Percentiles rank a stretch among this genome's conserved stretches.
Evolutionary conservation across 2,329 filamentous ascomycete species (phyloP).

Genomic region (Xylariaceae sp.): DNA sequence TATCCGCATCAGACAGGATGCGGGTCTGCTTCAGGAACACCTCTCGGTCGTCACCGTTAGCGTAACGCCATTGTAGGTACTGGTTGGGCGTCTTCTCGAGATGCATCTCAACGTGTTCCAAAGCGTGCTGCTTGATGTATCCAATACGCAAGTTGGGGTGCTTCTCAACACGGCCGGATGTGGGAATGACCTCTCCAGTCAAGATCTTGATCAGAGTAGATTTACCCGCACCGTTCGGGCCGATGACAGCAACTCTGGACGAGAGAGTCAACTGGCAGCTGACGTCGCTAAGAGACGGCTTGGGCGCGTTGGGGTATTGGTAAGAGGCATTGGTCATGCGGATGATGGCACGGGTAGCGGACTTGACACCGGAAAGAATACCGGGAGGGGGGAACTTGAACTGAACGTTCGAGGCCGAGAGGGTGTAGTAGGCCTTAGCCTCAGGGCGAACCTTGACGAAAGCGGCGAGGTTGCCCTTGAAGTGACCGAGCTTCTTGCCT

Average conservation of each 20-base stretch:
- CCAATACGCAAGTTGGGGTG: slow-evolving; percentile 98
- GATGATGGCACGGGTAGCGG: slow-evolving; percentile 85
- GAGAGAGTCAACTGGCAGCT: slow-evolving; percentile 85
- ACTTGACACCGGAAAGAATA: slow-evolving; percentile 93
- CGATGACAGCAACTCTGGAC: slow-evolving; percentile 92
- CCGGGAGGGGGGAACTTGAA: slow-evolving; percentile 98
- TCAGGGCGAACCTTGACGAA: slow-evolving; percentile 91
- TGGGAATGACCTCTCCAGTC: slow-evolving; percentile 85
- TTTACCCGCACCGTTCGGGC: slow-evolving; percentile 95
- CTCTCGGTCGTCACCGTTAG: slow-evolving; percentile 93
- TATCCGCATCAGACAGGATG: slow-evolving; percentile 77
- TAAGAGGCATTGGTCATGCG: slow-evolving; percentile 89
- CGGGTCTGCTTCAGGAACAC: slow-evolving; percentile 97
- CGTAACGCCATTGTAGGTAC: slow-evolving; percentile 97
- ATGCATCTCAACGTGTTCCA: slow-evolving; percentile 99
- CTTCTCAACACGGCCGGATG: slow-evolving; percentile 85
- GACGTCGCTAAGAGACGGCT: slow-evolving; percentile 82
- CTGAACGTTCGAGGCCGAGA: slow-evolving; percentile 79
- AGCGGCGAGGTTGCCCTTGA: slow-evolving; percentile 73
- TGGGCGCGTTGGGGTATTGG: slow-evolving; percentile 84
- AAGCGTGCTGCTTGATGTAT: slow-evolving; percentile 98
- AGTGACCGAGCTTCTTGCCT: slow-evolving; percentile 85
- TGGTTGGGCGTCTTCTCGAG: slow-evolving; percentile 98
- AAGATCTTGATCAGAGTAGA: slow-evolving; percentile 97
- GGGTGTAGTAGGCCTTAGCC: slow-evolving; percentile 96